phyloP scores from a whole-genome alignment of 1,284 basidiomycete genomes.

The Rugiboletus extremiorientalis region DNA sequence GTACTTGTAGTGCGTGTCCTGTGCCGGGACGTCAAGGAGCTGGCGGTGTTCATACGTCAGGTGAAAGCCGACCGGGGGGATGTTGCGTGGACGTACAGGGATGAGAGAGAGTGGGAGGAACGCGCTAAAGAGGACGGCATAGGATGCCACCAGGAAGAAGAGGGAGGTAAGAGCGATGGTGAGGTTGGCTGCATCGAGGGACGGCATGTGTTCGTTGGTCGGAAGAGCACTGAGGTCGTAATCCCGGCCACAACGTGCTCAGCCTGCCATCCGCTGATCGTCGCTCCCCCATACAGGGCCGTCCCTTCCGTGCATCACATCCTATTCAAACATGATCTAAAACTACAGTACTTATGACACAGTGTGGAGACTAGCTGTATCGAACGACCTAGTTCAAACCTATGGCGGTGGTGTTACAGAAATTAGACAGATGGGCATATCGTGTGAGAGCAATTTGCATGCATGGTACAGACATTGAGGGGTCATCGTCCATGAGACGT shows the following conservation, averaged over 20 bases:
- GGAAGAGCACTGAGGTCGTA: constrained; percentile 26
- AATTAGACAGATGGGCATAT: constrained; percentile 35
- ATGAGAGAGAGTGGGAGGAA: constrained; percentile 56
- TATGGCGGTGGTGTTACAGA: constrained; percentile 28
- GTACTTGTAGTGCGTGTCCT: constrained; percentile 89
- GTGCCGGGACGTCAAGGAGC: constrained; percentile 60
- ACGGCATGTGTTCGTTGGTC: constrained; percentile 20
- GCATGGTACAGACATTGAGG: constrained; percentile 26
- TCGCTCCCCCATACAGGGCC: constrained; percentile 3
- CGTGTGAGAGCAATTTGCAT: constrained; percentile 23
- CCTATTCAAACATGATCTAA: constrained; percentile 25
- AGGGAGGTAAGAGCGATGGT: constrained; percentile 47
- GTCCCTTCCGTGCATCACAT: not conserved
- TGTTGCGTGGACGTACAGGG: constrained; percentile 40
- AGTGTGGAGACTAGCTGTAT: constrained; percentile 16
- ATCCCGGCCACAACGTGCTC: constrained; percentile 29
- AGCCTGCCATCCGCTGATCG: constrained; percentile 1
- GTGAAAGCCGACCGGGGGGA: not conserved
- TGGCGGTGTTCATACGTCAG: constrained; percentile 32
- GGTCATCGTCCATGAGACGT: constrained; percentile 25
- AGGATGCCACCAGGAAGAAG: constrained; percentile 59
- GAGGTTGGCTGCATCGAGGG: constrained; percentile 46
- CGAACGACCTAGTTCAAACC: constrained; percentile 12
- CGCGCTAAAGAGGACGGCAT: constrained; percentile 64
- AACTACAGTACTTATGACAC: constrained; percentile 29